Base-by-base conservation (phyloP, 495 filamentous ascomycete species). In the Chaetomium fimeti region DNA sequence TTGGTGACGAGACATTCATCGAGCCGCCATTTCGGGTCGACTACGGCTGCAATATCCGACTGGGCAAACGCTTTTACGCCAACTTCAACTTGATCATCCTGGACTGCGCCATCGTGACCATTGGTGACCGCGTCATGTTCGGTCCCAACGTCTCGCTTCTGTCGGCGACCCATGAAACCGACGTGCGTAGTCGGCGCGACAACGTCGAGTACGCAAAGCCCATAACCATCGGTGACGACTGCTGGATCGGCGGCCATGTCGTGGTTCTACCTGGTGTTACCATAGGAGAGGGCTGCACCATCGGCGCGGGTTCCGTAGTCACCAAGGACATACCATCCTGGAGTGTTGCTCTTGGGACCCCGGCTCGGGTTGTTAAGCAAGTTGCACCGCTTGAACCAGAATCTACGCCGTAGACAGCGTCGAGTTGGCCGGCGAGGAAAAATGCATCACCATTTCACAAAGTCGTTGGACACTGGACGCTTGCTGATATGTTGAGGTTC, bases 251-350 rank as follows among this genome's bases (percentile, higher is more conserved):
- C 0, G 91, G 91, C 0, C 86, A 89, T 72, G 90, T 89, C 9
- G 83, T 81, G 51, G 78, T 96, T n/a, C 75, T 90, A 42, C 86
- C 90, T 1, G 91, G 92, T 0, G 88, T 96, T 22, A 91, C 78
- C 12, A 86, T 95, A 64, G 91, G 92, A 0, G 80, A 80, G 47
- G 88, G 90, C 5, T 77, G 75, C 8, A 86, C 87, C 0, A 80
- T 95, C 69, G 91, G 89, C 3, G 90, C 91, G n/a, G 90, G 89
- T 0, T 89, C 87, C 75, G 89, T 95, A n/a, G 91, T 95, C 9
- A 93, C 89, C 2, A 95, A 88, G 81, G 86, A 89, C 73, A 83
- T 89, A n/a, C 85, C 85, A 18, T 75, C 78, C 5, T 86, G 81
- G 60, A 79, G 82, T 63, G 77, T 87, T 22, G 86, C 80, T 20